phyloP scores from a whole-genome alignment of 805 yeast species.

The Wickerhamiella alocasiicola region DNA sequence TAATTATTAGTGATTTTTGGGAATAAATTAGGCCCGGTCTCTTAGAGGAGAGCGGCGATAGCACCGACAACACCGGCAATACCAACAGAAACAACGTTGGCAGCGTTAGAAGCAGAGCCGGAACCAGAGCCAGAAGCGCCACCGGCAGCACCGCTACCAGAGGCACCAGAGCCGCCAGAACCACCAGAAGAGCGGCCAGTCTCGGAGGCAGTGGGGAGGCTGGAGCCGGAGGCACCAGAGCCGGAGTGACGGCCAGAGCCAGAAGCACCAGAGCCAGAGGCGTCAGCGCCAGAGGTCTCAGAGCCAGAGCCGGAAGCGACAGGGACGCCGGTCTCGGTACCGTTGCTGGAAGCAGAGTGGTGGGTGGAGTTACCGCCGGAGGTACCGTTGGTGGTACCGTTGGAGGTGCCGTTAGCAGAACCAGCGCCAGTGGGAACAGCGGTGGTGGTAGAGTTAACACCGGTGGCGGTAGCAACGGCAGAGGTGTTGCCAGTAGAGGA shows the following conservation, averaged over 20 bases:
- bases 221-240: conserved; percentile 8
- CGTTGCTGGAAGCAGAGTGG: neutral
- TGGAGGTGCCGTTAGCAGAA: neutral
- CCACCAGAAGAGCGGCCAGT: too few relatives aligned
- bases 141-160: conserved; percentile 12
- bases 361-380: conserved; percentile 7
- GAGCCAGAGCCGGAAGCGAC: neutral
- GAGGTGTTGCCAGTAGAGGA: conserved; percentile 1
- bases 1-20: too few relatives aligned
- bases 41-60: conserved; percentile 10
- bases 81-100: conserved; percentile 7
- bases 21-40: conserved; percentile 5
- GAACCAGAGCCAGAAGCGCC: conserved; percentile 10
- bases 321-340: neutral
- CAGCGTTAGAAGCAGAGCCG: conserved; percentile 8
- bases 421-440: conserved; percentile 1
- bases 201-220: conserved; percentile 1
- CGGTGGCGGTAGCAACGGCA: neutral
- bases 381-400: neutral
- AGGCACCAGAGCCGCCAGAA: too few relatives aligned
- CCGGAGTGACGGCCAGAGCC: neutral
- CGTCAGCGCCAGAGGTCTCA: conserved; percentile 8
- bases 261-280: conserved; percentile 10
- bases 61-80: conserved; percentile 8
- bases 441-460: neutral